phyloP scores from a whole-genome alignment of 2,329 filamentous ascomycete species.

The Penicillium sp. region DNA sequence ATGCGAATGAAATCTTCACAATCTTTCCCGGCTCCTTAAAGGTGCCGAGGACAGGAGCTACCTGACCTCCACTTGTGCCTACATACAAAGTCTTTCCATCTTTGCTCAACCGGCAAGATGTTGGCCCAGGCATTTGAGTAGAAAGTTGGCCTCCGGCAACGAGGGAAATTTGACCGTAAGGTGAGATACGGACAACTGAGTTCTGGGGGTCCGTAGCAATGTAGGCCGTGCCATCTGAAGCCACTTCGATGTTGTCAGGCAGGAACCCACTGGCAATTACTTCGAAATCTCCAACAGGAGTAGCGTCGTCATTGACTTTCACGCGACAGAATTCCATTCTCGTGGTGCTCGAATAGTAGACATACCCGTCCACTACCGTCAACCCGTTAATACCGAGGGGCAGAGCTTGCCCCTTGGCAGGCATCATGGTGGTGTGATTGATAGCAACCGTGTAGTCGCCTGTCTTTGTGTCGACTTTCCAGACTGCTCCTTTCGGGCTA shows the following conservation, averaged over 20 bases:
- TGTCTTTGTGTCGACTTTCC: slow-evolving; percentile 18
- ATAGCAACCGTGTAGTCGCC: slow-evolving; percentile 18
- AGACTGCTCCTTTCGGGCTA: slow-evolving; percentile 19
- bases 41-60: slow-evolving; percentile 20
- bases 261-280: slow-evolving; percentile 23
- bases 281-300: slow-evolving; percentile 17
- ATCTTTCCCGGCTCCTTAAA: slow-evolving; percentile 23
- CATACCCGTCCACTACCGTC: slow-evolving; percentile 12
- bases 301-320: slow-evolving; percentile 15
- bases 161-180: slow-evolving; percentile 18
- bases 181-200: slow-evolving; percentile 20
- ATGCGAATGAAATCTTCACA: slow-evolving; percentile 9
- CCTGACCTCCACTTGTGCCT: slow-evolving; percentile 23
- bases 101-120: slow-evolving; percentile 12
- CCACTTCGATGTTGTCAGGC: slow-evolving; percentile 21
- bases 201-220: slow-evolving; percentile 24
- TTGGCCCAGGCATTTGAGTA: slow-evolving; percentile 20
- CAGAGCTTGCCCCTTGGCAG: slow-evolving; percentile 16
- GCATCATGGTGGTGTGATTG: slow-evolving; percentile 20
- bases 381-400: slow-evolving; percentile 21
- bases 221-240: slow-evolving; percentile 18
- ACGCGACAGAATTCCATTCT: slow-evolving; percentile 21
- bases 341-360: slow-evolving; percentile 24
- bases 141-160: slow-evolving; percentile 23
- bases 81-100: slow-evolving; percentile 21